These are phyloP conservation scores for Aspergillus sp. DNA, from an alignment of 2,329 filamentous ascomycete genomes.

Conservation along the genomic window DNA sequence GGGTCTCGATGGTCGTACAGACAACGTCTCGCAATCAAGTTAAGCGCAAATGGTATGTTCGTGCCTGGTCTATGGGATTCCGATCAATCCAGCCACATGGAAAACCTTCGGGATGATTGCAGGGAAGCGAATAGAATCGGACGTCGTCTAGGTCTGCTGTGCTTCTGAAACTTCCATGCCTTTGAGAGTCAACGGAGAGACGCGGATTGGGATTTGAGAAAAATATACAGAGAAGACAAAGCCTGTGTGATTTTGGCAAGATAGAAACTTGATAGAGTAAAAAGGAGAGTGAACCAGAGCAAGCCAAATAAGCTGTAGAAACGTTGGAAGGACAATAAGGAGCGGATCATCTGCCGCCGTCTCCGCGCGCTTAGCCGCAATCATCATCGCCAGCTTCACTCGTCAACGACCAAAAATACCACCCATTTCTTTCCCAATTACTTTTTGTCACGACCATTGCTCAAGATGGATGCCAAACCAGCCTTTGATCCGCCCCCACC, in stretches of 20 bases:
- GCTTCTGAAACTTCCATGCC: too few relatives aligned
- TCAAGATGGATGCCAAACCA: constrained; percentile 14
- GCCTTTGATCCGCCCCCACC: constrained; percentile 38
- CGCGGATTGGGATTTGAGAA: too few relatives aligned
- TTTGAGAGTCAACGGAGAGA: too few relatives aligned
- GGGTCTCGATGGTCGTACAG: background rate
- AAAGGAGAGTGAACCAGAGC: background rate
- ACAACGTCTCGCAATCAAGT: background rate
- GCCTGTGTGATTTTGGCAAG: too few relatives aligned
- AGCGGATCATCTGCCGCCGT: constrained; percentile 15
- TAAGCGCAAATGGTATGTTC: background rate
- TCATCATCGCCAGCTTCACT: constrained; percentile 6
- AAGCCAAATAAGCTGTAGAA: too few relatives aligned
- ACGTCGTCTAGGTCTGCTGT: too few relatives aligned
- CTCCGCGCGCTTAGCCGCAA: constrained; percentile 17
- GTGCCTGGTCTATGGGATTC: background rate
- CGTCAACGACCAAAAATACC: constrained; percentile 6
- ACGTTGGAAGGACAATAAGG: constrained; percentile 6
- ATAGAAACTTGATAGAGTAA: background rate
- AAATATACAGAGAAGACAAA: too few relatives aligned
- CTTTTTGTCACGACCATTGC: background rate
- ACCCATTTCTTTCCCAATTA: constrained; percentile 5
- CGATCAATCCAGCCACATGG: background rate
- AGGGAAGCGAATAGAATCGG: too few relatives aligned
- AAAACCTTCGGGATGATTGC: too few relatives aligned